Percentiles rank a stretch among this genome's conserved stretches.
These are phyloP conservation scores for Heritiera littoralis DNA, from an alignment of 345 rosid genomes.

Conservation along the genomic window DNA sequence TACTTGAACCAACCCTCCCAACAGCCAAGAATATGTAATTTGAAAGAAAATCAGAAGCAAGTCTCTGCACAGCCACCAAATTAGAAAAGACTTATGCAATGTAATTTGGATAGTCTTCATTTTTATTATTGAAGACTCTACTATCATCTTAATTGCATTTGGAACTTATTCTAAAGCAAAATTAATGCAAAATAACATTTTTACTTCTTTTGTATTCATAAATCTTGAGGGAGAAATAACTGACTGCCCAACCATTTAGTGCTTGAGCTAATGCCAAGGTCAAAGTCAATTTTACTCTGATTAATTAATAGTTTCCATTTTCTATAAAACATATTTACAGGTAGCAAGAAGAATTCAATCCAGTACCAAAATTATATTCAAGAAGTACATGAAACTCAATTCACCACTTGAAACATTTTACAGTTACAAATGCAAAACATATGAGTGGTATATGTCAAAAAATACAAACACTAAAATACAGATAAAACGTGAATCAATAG, in stretches of 20 bases:
- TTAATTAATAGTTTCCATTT: background rate
- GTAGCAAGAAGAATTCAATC: background rate
- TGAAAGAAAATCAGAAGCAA: constrained; percentile 91
- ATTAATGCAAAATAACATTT: background rate
- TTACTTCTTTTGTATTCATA: background rate
- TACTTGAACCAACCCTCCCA: constrained; percentile 98
- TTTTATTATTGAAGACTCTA: too few species aligned
- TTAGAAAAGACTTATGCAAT: background rate
- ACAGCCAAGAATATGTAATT: constrained; percentile 91
- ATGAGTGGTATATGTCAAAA: background rate
- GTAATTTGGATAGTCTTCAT: background rate
- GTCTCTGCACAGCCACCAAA: constrained; percentile 60
- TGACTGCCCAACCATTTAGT: background rate
- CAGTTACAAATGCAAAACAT: background rate
- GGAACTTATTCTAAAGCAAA: background rate
- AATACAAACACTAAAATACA: background rate
- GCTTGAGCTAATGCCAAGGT: background rate
- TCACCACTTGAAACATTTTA: background rate
- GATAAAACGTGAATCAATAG: background rate
- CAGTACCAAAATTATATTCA: background rate
- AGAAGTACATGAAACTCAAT: background rate
- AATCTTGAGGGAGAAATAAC: background rate
- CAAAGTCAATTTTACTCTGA: background rate
- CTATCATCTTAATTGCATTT: background rate
- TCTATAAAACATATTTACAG: background rate